Base-by-base conservation (phyloP, 1,139 yeast genomes). In the Candida pseudoviswanathii region DNA sequence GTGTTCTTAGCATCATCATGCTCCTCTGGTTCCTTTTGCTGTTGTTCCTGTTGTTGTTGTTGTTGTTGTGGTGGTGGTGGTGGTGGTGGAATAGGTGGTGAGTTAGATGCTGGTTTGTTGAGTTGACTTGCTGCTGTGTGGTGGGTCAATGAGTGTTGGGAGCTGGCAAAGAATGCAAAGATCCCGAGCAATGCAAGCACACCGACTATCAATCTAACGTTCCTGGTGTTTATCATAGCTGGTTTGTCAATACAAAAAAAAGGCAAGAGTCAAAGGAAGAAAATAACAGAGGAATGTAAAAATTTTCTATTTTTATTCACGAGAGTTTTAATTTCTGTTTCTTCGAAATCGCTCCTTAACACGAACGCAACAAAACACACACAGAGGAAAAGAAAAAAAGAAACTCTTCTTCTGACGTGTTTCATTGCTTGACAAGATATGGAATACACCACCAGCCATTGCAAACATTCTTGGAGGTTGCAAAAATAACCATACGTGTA, bases 121-220 rank as follows among this genome's bases (percentile, higher is more conserved):
- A 65, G 65, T 48, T 64, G 71, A 34, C 65, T 53, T 22, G 68
- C 61, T 38, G 57, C 57, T 11, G 66, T 42, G 10, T 34, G 44
- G n/a, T 36, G 36, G 7, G 44, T 42, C 57, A 46, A 70, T 54
- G 44, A 72, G 49, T 61, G 60, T 48, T 66, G 70, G 21, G 76
- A 65, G n/a, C 71, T 54, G 26, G 69, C 68, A 45, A 75, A 66
- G 54, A 74, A 68, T n/a, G 67, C 66, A 37, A 74, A 65, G 34
- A 75, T 59, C 40, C 67, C 61, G 47, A 75, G 60, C 21, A 75
- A 58, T 25, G 73, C 72, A 47, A 72, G 56, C 10, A 70, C 67
- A 4, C 74, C 69, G 3, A 71, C 57, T 21, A 69, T 50, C 50
- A 75, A 66, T 45, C 80, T 69, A 43, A 72, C 51, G 55, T 72